phyloP scores from a whole-genome alignment of 768 basidiomycete genomes.

The Mycena leptocephala region DNA sequence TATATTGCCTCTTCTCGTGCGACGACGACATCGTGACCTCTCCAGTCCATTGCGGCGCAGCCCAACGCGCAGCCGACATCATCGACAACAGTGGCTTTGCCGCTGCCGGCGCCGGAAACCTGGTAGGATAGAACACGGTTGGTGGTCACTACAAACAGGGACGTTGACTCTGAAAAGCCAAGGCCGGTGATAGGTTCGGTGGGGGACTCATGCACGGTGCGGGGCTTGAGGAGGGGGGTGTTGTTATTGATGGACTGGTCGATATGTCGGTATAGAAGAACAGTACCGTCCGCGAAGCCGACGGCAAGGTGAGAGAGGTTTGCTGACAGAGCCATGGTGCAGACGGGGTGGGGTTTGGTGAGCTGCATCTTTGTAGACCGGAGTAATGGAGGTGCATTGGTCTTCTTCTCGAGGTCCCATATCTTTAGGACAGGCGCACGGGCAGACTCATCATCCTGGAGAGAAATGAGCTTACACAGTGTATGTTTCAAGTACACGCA shows the following conservation, averaged over 20 bases:
- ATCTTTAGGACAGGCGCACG: constrained; percentile 85
- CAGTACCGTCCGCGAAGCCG: constrained; percentile 96
- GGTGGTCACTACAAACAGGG: constrained; percentile 92
- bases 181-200: constrained; percentile 95
- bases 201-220: constrained; percentile 86
- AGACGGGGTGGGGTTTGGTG: constrained; percentile 87
- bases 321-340: constrained; percentile 85
- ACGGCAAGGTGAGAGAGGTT: constrained; percentile 90
- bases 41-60: constrained; percentile 88
- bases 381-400: constrained; percentile 73
- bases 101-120: constrained; percentile 80
- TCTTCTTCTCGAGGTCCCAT: constrained; percentile 88
- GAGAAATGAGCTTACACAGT: constrained; percentile 21
- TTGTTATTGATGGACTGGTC: constrained; percentile 90
- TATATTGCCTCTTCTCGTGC: constrained; percentile 96
- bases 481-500: constrained; percentile 56
- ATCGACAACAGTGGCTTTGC: constrained; percentile 81
- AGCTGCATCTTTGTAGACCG: constrained; percentile 86
- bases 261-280: constrained; percentile 91
- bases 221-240: constrained; percentile 88
- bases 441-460: constrained; percentile 82
- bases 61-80: constrained; percentile 90
- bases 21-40: constrained; percentile 82
- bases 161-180: constrained; percentile 85
- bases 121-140: constrained; percentile 86